Conservation (phyloP, 768 basidiomycete genomes). For the Sarcodon aspratus region DNA sequence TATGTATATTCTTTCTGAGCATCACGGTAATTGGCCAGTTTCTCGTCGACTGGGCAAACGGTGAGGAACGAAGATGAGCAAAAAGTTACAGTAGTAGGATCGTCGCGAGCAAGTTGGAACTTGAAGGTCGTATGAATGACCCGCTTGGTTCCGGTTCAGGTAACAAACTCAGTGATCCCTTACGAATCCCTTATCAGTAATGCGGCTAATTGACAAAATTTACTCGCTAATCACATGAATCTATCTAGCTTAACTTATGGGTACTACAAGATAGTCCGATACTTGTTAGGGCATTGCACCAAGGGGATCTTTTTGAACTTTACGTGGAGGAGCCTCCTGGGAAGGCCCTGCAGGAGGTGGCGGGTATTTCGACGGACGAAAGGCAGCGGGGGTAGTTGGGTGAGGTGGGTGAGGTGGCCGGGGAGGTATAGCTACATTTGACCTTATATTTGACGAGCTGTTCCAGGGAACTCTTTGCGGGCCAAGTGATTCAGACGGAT, state of each 20-base stretch:
- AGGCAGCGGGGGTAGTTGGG: constrained; percentile 2
- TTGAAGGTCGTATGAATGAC: too few relatives aligned
- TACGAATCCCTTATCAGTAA: too few relatives aligned
- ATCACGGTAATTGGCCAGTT: constrained; percentile 21
- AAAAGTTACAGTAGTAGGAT: too few relatives aligned
- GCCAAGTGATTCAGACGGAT: too few relatives aligned
- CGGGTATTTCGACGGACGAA: constrained; percentile 1
- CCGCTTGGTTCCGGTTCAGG: too few relatives aligned
- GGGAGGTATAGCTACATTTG: constrained; percentile 3
- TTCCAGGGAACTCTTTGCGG: too few relatives aligned
- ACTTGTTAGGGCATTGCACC: constrained; percentile 15
- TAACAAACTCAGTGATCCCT: too few relatives aligned
- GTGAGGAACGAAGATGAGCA: too few relatives aligned
- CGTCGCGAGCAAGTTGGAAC: too few relatives aligned
- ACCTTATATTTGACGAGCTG: not conserved
- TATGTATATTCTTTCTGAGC: constrained; percentile 55
- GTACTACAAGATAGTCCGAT: not conserved
- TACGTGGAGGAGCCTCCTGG: constrained; percentile 5
- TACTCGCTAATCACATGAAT: too few relatives aligned
- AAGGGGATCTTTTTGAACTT: constrained; percentile 14
- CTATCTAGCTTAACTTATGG: not conserved
- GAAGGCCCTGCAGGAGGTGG: constrained; percentile 1
- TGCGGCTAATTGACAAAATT: too few relatives aligned
- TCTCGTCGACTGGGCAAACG: too few relatives aligned
- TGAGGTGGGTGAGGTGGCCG: constrained; percentile 3